phyloP scores from a whole-genome alignment of 2,329 filamentous ascomycete species.

The Aspergillus niger region DNA sequence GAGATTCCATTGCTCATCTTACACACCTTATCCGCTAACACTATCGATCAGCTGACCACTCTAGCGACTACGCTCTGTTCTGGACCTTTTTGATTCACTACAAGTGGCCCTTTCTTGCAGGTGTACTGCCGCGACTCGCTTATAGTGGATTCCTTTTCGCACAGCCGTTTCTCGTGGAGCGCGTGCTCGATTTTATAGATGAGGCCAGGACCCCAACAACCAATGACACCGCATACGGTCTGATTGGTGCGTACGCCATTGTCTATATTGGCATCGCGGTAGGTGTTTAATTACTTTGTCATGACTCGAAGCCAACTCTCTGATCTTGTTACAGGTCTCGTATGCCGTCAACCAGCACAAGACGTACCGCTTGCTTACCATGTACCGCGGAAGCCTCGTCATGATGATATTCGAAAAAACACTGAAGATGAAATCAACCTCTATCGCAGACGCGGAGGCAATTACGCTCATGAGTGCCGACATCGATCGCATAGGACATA shows the following conservation, averaged over 20 bases:
- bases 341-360: neutral
- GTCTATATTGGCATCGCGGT: constrained; percentile 44
- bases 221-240: constrained; percentile 32
- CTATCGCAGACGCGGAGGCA: neutral
- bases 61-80: constrained; percentile 5
- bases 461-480: neutral
- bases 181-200: neutral
- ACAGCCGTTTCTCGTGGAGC: constrained; percentile 26
- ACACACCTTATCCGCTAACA: neutral
- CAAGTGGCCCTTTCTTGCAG: constrained; percentile 15
- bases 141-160: constrained; percentile 22
- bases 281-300: too few species aligned
- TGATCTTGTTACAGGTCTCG: neutral
- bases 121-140: constrained; percentile 20
- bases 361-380: neutral
- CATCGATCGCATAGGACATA: neutral
- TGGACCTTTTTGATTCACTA: constrained; percentile 11
- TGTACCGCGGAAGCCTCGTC: neutral
- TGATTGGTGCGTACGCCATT: constrained; percentile 40
- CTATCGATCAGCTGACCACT: neutral
- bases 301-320: neutral
- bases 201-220: neutral
- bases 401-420: neutral
- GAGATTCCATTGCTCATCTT: neutral
- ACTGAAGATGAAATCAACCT: neutral